Evolutionary conservation across 1,284 basidiomycete genomes (phyloP).

Genomic region (Irpex sp.): DNA sequence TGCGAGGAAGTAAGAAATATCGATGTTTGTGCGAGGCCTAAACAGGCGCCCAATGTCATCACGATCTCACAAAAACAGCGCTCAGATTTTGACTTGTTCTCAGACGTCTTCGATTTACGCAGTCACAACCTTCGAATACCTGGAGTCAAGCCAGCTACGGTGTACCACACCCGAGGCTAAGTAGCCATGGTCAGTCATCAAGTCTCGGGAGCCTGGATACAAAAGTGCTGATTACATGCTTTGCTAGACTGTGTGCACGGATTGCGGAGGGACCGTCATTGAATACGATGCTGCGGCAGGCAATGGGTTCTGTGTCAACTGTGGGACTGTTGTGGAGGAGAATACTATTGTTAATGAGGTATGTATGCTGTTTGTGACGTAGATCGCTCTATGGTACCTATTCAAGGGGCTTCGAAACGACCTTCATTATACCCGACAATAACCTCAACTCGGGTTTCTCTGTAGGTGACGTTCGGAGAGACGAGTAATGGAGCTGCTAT

Average conservation of each 20-base stretch:
- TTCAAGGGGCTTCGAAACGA: not conserved
- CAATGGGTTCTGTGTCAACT: conserved; percentile 78
- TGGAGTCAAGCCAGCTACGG: not conserved
- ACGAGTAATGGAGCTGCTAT: conserved; percentile 89
- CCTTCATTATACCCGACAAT: too few species aligned
- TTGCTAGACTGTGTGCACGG: conserved; percentile 47
- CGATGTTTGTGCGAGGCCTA: too few species aligned
- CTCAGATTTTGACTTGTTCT: not conserved
- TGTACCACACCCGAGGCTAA: too few species aligned
- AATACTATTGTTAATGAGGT: conserved; percentile 86
- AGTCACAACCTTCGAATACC: not conserved
- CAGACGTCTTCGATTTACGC: not conserved
- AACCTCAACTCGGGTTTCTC: too few species aligned
- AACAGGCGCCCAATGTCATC: too few species aligned
- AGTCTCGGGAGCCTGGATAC: not conserved
- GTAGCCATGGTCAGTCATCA: too few species aligned
- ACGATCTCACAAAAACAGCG: not conserved
- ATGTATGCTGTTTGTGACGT: not conserved
- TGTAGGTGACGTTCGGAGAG: conserved; percentile 87
- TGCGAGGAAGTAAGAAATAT: too few species aligned
- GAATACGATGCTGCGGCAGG: conserved; percentile 79
- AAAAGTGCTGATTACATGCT: not conserved
- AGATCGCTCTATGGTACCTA: not conserved
- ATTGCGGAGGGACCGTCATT: conserved; percentile 75
- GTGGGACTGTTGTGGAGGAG: conserved; percentile 89